Percentiles rank a stretch among this genome's conserved stretches.
These are phyloP conservation scores for Comarum palustre DNA, from an alignment of 306 rosid species.

Conservation along the genomic window DNA sequence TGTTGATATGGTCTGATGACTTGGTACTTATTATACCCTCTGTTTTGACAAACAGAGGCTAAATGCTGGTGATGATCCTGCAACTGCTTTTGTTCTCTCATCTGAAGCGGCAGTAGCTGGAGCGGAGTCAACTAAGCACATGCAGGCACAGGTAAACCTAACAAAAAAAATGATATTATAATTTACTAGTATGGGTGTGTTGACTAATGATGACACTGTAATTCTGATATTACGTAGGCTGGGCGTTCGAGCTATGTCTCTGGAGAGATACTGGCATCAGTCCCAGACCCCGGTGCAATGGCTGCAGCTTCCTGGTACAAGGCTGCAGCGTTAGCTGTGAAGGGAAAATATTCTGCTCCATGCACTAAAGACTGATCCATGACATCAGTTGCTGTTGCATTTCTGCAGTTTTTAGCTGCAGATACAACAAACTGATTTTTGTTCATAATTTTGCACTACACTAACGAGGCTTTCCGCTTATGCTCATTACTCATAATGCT, in stretches of 20 bases:
- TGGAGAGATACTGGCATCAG: slow-evolving; percentile 59
- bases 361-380: slow-evolving; percentile 12
- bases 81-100: slow-evolving; percentile 68
- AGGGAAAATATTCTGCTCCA: slow-evolving; percentile 40
- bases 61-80: slow-evolving; percentile 63
- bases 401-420: slow-evolving; percentile 44
- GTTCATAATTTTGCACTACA: slow-evolving; percentile 34
- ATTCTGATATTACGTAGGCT: slow-evolving; percentile 53
- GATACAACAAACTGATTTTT: slow-evolving; percentile 38
- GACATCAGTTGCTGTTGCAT: slow-evolving; percentile 22
- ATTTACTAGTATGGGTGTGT: background rate
- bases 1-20: slow-evolving; percentile 7
- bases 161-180: background rate
- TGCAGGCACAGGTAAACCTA: slow-evolving; percentile 74
- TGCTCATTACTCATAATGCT: slow-evolving; percentile 54
- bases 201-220: background rate
- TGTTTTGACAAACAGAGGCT: slow-evolving; percentile 52
- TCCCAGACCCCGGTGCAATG: slow-evolving; percentile 98
- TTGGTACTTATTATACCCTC: slow-evolving; percentile 20
- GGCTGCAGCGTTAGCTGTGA: slow-evolving; percentile 74
- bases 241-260: slow-evolving; percentile 76
- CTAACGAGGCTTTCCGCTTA: slow-evolving; percentile 65
- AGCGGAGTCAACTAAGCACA: slow-evolving; percentile 78
- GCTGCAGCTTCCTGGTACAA: slow-evolving; percentile 87
- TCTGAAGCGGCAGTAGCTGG: slow-evolving; percentile 80